A percentile compares a stretch with the other conserved stretches of the same genome.
Evolutionary conservation across 2,329 filamentous ascomycete genomes (phyloP).

Genomic region (Cordyceps militaris): DNA sequence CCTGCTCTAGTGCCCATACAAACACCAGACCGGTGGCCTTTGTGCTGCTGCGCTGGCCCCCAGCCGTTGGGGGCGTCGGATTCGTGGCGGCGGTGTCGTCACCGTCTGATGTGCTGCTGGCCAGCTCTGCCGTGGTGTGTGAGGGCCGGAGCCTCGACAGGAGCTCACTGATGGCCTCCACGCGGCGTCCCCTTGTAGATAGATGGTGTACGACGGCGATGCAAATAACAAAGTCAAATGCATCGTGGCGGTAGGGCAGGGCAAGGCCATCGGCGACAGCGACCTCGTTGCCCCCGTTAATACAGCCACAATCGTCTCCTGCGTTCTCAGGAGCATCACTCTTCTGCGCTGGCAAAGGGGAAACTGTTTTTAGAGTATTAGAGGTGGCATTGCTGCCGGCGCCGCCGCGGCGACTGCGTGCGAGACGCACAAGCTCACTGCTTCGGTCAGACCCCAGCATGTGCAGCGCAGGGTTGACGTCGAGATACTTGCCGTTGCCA

Average conservation of each 20-base stretch:
- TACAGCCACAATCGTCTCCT: conserved; percentile 1
- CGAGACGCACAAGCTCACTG: conserved; percentile 46
- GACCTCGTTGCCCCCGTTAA: conserved; percentile 49
- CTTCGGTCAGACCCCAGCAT: conserved; percentile 83
- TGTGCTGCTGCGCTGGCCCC: conserved; percentile 15
- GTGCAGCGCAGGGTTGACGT: conserved; percentile 69
- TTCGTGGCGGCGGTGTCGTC: conserved; percentile 12
- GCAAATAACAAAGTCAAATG: conserved; percentile 77
- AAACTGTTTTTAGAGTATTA: not conserved
- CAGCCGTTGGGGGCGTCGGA: conserved; percentile 7
- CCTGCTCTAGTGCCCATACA: conserved; percentile 94
- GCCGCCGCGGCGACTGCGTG: conserved; percentile 25
- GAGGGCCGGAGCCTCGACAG: conserved; percentile 31
- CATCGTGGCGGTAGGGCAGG: conserved; percentile 63
- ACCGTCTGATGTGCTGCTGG: not conserved
- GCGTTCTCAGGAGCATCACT: not conserved
- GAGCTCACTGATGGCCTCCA: conserved; percentile 65
- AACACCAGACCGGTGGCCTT: conserved; percentile 70
- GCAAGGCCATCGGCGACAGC: conserved; percentile 74
- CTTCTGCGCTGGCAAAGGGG: not conserved
- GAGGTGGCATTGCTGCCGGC: not conserved
- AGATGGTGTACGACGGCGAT: conserved; percentile 94
- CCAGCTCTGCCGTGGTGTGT: not conserved
- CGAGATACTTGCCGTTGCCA: conserved; percentile 93
- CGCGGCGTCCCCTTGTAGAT: conserved; percentile 65